Evolutionary conservation across 306 rosid species (phyloP), one percentile per base, ranked within the genome.

Genomic region (Castanea mollissima): DNA sequence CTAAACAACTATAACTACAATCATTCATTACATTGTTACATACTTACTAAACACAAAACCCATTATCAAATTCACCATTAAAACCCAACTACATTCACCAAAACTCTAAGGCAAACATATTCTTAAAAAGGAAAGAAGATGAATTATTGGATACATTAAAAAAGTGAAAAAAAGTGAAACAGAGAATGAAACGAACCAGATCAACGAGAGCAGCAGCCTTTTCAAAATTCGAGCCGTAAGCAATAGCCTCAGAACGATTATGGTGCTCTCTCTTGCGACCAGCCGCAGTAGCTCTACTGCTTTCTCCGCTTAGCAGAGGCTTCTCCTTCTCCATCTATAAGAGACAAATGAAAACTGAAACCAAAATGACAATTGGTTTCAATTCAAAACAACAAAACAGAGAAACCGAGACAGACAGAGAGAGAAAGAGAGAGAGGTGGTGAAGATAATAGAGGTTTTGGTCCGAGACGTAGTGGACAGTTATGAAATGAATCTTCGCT

Each of bases 171-270:
- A 46, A 46, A 12, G 54, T 16, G 27, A 32, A 25, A 63, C 10
- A 63, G n/a, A 1, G 75, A 31, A 70, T 55, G 29, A 83, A 70
- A 75, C 83, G 35, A 74, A 94, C 98, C 97, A 94, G 89, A 91
- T 94, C 98, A 63, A 94, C 80, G 31, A 94, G 91, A 0, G 97
- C 98, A 4, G 98, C 98, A 2, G 98, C 98, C 87, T 85, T 92
- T 82, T 87, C 89, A 72, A 80, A 87, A 34, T 85, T 46, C 41
- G 97, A 83, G 80, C 98, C 98, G 78, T 71, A 83, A 60, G 93
- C 60, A 79, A 94, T 79, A 19, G 97, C 97, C 32, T 92, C 91
- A 11, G 94, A 46, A 73, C 93, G 94, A 21, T 86, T 5, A 10
- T 31, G 59, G 3, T 58, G 78, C 76, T 34, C 74, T 68, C 55